A percentile compares a stretch with the other conserved stretches of the same genome.
Conservation (phyloP, 1,139 yeast species). For the Trichomonascaceae sp. region DNA sequence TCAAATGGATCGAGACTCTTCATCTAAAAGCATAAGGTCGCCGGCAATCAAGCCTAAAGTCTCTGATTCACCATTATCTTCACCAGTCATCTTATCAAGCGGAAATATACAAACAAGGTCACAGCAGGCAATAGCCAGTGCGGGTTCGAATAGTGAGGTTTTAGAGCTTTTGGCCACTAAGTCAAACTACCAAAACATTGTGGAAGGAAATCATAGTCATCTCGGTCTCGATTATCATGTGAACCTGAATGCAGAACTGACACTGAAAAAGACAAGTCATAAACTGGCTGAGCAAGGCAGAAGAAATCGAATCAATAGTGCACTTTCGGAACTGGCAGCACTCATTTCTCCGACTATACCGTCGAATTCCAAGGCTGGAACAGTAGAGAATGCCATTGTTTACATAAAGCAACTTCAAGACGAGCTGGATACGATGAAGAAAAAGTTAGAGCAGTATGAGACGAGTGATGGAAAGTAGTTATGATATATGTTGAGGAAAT, state of each 20-base stretch:
- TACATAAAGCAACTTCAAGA: conserved; percentile 52
- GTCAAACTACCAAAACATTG: conserved; percentile 39
- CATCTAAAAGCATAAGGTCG: conserved; percentile 18
- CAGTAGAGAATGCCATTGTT: conserved; percentile 80
- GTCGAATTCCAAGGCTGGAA: conserved; percentile 80
- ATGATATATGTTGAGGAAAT: neutral
- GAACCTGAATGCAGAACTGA: conserved; percentile 34
- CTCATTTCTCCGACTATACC: conserved; percentile 57
- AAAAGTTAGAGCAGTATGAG: conserved; percentile 17
- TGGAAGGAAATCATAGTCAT: conserved; percentile 40
- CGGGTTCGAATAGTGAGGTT: conserved; percentile 21
- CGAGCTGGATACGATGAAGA: conserved; percentile 39
- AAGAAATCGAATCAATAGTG: conserved; percentile 83
- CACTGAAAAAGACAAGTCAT: conserved; percentile 58
- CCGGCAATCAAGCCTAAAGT: conserved; percentile 23
- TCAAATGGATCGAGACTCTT: conserved; percentile 12
- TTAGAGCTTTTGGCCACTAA: conserved; percentile 34
- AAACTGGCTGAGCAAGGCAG: conserved; percentile 95
- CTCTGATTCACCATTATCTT: conserved; percentile 15
- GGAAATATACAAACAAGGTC: neutral
- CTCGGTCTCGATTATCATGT: conserved; percentile 38
- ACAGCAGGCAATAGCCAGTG: conserved; percentile 10
- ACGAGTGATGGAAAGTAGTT: neutral
- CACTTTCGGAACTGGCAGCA: conserved; percentile 66
- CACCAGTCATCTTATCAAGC: conserved; percentile 21